phyloP scores from a whole-genome alignment of 2,329 filamentous ascomycete species.

The Alternaria triticimaculans region DNA sequence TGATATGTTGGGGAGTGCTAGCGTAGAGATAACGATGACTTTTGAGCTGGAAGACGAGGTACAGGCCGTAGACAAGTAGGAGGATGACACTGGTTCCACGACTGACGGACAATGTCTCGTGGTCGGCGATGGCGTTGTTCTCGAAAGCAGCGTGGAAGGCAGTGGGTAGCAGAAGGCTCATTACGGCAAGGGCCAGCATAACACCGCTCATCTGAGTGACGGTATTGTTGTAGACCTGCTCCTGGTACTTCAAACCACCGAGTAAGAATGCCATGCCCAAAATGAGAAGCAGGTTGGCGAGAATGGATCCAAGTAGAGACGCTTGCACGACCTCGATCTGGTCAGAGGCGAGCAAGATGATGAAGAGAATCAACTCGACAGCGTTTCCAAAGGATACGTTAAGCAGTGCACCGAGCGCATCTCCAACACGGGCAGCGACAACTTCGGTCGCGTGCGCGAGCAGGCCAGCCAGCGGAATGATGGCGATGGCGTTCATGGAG shows the following conservation, averaged over 20 bases:
- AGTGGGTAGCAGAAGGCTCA: slow-evolving; percentile 86
- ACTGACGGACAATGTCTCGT: slow-evolving; percentile 79
- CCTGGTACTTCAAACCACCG: slow-evolving; percentile 83
- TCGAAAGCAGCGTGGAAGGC: slow-evolving; percentile 90
- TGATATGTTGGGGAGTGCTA: slow-evolving; percentile 87
- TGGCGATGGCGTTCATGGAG: slow-evolving; percentile 59
- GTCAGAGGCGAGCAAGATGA: slow-evolving; percentile 59
- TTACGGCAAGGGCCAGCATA: slow-evolving; percentile 86
- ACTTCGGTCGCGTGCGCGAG: slow-evolving; percentile 58
- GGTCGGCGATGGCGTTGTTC: slow-evolving; percentile 67
- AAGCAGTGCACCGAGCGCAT: slow-evolving; percentile 58
- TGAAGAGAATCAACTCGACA: slow-evolving; percentile 60
- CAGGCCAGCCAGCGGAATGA: slow-evolving; percentile 58
- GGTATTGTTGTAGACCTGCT: slow-evolving; percentile 95
- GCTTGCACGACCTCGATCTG: slow-evolving; percentile 93
- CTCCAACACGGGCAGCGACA: slow-evolving; percentile 56
- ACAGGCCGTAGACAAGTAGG: slow-evolving; percentile 80
- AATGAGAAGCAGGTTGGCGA: slow-evolving; percentile 87
- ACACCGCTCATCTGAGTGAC: slow-evolving; percentile 97
- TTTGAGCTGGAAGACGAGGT: slow-evolving; percentile 89
- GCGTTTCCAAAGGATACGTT: slow-evolving; percentile 62
- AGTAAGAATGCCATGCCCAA: slow-evolving; percentile 90
- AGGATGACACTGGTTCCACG: slow-evolving; percentile 88
- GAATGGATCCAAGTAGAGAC: slow-evolving; percentile 85
- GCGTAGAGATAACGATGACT: slow-evolving; percentile 92